Evolutionary conservation across 805 yeast genomes (phyloP).

Genomic region (Lipomyces orientalis): DNA sequence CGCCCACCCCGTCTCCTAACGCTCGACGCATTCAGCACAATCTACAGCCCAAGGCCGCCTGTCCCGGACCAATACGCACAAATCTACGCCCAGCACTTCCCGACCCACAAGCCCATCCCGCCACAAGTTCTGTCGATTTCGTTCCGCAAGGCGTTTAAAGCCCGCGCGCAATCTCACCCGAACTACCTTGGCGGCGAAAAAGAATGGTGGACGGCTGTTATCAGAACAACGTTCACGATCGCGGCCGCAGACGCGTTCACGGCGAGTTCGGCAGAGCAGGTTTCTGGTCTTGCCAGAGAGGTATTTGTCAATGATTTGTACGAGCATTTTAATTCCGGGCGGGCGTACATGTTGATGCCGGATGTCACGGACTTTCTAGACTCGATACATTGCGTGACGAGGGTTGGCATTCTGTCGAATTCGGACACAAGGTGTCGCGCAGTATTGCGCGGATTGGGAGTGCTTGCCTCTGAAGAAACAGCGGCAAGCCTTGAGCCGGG

Average conservation of each 20-base stretch:
- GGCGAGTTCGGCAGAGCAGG: not conserved
- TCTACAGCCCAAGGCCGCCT: slow-evolving; percentile 29
- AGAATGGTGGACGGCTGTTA: slow-evolving; percentile 33
- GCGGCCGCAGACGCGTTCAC: slow-evolving; percentile 9
- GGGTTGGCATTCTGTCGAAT: slow-evolving; percentile 28
- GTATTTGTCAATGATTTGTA: slow-evolving; percentile 16
- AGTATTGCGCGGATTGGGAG: slow-evolving; percentile 24
- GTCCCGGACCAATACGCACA: slow-evolving; percentile 28
- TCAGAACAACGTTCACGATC: slow-evolving; percentile 17
- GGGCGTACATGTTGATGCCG: slow-evolving; percentile 21
- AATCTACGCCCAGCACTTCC: slow-evolving; percentile 15
- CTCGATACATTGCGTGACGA: not conserved
- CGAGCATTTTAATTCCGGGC: slow-evolving; percentile 25
- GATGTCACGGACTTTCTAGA: slow-evolving; percentile 27
- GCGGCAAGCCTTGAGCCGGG: not conserved
- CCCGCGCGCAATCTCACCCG: slow-evolving; percentile 18
- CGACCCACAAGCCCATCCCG: slow-evolving; percentile 4
- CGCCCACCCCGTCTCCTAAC: slow-evolving; percentile 27
- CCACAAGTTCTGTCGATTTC: not conserved
- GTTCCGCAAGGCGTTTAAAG: slow-evolving; percentile 23
- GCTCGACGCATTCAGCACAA: slow-evolving; percentile 35
- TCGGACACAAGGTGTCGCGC: slow-evolving; percentile 26
- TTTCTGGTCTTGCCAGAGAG: not conserved
- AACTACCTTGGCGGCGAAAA: slow-evolving; percentile 30
- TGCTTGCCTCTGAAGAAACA: not conserved